phyloP scores from a whole-genome alignment of 2,329 filamentous ascomycete species.

The Fusarium succisae region DNA sequence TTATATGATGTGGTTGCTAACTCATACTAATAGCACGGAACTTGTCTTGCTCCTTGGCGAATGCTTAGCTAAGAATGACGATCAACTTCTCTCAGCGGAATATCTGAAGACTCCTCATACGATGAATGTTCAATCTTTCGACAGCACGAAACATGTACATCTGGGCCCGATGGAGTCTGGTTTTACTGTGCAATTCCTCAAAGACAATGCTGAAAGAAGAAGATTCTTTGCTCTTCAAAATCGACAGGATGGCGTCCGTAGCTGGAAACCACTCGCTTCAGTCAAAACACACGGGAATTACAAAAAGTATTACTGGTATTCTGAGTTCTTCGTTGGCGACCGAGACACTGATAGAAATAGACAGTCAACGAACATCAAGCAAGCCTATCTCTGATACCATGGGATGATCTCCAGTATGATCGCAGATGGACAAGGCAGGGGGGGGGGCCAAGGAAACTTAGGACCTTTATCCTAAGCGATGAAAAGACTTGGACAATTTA shows the following conservation, averaged over 20 bases:
- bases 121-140: not conserved
- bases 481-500: not conserved
- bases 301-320: not conserved
- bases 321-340: not conserved
- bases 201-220: not conserved
- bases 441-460: not conserved
- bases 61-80: not conserved
- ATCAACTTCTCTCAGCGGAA: not conserved
- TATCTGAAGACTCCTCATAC: not conserved
- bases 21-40: not conserved
- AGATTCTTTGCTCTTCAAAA: not conserved
- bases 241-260: not conserved
- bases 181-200: not conserved
- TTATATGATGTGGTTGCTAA: not conserved
- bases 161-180: not conserved
- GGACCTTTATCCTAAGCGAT: not conserved
- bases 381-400: not conserved
- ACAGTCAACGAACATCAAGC: not conserved
- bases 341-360: not conserved
- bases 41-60: not conserved
- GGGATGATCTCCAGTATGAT: not conserved
- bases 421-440: not conserved
- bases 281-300: not conserved
- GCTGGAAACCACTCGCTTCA: not conserved
- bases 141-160: not conserved